phyloP scores from a whole-genome alignment of 495 filamentous ascomycete genomes.

The Opeltia flavorubescens region DNA sequence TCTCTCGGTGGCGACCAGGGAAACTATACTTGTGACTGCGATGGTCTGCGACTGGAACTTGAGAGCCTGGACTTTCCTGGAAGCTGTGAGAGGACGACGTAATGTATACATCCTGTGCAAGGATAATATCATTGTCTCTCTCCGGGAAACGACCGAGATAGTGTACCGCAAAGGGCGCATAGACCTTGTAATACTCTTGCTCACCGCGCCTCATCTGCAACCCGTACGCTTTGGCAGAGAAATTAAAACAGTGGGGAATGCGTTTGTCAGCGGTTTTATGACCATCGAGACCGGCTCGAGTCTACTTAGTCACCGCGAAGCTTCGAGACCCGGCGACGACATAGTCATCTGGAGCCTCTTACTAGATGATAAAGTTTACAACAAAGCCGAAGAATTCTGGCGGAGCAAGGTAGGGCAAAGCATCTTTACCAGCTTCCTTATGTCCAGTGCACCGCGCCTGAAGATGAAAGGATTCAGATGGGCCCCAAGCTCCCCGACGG shows the following conservation, averaged over 20 bases:
- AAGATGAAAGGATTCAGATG: conserved; percentile 5
- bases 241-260: neutral
- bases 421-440: conserved; percentile 9
- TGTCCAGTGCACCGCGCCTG: conserved; percentile 10
- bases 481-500: conserved; percentile 7
- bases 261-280: conserved; percentile 3
- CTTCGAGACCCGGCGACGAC: conserved; percentile 12
- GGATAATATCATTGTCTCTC: conserved; percentile 9
- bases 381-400: conserved; percentile 11
- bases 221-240: neutral
- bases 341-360: conserved; percentile 17
- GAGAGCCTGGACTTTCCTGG: conserved; percentile 17
- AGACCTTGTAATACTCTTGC: neutral
- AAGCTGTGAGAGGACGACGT: conserved; percentile 12
- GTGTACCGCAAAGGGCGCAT: neutral
- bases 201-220: neutral
- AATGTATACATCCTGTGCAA: conserved; percentile 14
- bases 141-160: conserved; percentile 1
- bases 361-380: conserved; percentile 1
- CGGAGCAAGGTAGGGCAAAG: neutral
- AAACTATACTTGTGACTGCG: conserved; percentile 10
- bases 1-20: neutral
- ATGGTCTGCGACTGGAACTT: conserved; percentile 20
- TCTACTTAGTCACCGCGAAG: conserved; percentile 11
- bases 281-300: conserved; percentile 4